Base-by-base conservation (phyloP, 768 basidiomycete genomes). In the Psilocybe cubensis region DNA sequence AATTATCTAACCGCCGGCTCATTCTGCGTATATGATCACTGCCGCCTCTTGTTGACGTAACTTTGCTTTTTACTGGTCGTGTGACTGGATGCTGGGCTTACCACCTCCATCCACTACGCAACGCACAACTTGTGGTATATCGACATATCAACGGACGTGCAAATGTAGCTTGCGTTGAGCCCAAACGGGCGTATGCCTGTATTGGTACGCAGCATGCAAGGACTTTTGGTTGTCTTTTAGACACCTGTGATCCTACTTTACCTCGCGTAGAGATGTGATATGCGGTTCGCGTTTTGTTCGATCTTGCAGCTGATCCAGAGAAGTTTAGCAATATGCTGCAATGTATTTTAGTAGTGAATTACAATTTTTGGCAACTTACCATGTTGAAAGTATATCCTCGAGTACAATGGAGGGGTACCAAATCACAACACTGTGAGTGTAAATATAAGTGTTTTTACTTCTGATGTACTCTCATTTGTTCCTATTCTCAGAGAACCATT, bases 331-430 rank as follows among this genome's bases (percentile, higher is more conserved):
- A 85, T 68, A 78, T 82, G 72, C 68, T 91, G 28, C 89, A 90
- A 65, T 94, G 91, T 92, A 86, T 93, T 48, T 91, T 92, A 62
- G 81, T 84, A 8, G 85, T 86, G 52, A 60, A n/a, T n/a, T n/a
- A n/a, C n/a, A n/a, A n/a, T n/a, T n/a, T n/a, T n/a, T n/a, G n/a
- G n/a, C n/a, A n/a, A n/a, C n/a, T n/a, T n/a, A n/a, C n/a, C n/a
- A n/a, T n/a, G n/a, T n/a, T n/a, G n/a, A n/a, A n/a, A n/a, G n/a
- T n/a, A n/a, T n/a, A n/a, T n/a, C n/a, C n/a, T 45, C 24, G 66
- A 88, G 84, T 87, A 91, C 66, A 89, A 87, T 0, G 88, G 87
- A 25, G 89, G 11, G 89, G 89, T 29, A 89, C 91, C 21, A 93
- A 91, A 88, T 88, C 92, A 73, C 88, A 89, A 40, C 87, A 91